Percentiles rank a stretch among this genome's conserved stretches.
Conservation (phyloP, 1,139 yeast genomes). For the Suhomyces anneliseae region DNA sequence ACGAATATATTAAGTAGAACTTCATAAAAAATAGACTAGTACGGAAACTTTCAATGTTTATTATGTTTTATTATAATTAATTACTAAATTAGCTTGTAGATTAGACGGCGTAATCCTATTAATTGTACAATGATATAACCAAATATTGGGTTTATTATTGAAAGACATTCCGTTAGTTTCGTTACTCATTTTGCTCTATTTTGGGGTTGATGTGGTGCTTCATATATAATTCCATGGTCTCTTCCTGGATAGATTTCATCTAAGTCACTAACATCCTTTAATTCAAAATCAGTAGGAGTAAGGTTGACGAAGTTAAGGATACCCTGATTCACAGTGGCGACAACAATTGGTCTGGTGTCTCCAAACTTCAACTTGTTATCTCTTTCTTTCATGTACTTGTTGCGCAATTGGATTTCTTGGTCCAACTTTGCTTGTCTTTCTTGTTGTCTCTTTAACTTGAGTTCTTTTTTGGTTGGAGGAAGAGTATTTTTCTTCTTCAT, state of each 20-base stretch:
- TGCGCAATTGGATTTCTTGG: conserved; percentile 23
- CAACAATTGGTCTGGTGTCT: conserved; percentile 39
- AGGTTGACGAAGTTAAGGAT: conserved; percentile 64
- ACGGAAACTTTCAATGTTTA: too few species aligned
- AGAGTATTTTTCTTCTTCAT: conserved; percentile 10
- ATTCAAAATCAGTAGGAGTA: conserved; percentile 58
- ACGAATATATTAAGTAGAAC: too few species aligned
- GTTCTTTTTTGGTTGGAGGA: conserved; percentile 18
- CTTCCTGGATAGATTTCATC: conserved; percentile 15
- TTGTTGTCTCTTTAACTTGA: conserved; percentile 22
- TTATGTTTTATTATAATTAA: too few species aligned
- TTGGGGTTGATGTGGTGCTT: background rate
- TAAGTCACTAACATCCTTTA: conserved; percentile 26
- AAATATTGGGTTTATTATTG: too few species aligned
- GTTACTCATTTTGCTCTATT: too few species aligned
- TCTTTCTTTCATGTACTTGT: conserved; percentile 27
- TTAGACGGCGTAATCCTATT: too few species aligned
- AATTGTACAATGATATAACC: too few species aligned
- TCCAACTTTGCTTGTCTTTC: conserved; percentile 31
- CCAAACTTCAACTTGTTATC: conserved; percentile 45
- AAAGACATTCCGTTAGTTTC: too few species aligned
- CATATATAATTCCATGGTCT: conserved; percentile 21
- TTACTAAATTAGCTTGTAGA: too few species aligned
- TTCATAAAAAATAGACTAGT: too few species aligned
- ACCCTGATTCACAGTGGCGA: conserved; percentile 74